Evolutionary conservation across 306 rosid species (phyloP).

Genomic region (Prosopis cineraria): DNA sequence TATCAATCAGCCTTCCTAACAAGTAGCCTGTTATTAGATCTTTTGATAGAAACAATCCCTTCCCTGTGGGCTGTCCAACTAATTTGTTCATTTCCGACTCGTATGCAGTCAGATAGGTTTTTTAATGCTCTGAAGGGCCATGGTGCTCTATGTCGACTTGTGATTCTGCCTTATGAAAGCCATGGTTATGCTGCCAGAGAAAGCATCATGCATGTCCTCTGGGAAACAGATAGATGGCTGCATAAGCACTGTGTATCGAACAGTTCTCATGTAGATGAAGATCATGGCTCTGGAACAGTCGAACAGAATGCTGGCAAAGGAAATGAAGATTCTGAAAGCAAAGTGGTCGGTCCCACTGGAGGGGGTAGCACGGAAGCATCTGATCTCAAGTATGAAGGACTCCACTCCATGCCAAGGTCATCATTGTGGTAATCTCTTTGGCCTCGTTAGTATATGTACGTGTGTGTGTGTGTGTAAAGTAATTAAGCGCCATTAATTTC

Average conservation of each 20-base stretch:
- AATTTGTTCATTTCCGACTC: conserved; percentile 32
- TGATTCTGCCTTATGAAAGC: conserved; percentile 91
- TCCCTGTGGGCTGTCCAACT: conserved; percentile 24
- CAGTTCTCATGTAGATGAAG: conserved; percentile 46
- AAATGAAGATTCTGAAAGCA: conserved; percentile 53
- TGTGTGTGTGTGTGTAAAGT: background rate
- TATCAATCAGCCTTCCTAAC: conserved; percentile 9
- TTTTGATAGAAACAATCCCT: conserved; percentile 18
- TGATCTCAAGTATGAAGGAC: conserved; percentile 52
- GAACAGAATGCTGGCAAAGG: conserved; percentile 50
- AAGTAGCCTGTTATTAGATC: conserved; percentile 8
- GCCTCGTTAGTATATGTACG: background rate
- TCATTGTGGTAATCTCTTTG: conserved; percentile 74
- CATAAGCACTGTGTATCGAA: conserved; percentile 67
- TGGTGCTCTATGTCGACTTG: conserved; percentile 94
- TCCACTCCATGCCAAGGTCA: conserved; percentile 59
- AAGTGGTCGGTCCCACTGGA: conserved; percentile 63
- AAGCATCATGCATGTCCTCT: conserved; percentile 98
- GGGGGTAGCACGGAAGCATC: conserved; percentile 66
- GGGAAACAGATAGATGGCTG: conserved; percentile 99
- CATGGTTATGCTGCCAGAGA: conserved; percentile 91
- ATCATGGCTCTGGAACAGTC: conserved; percentile 35
- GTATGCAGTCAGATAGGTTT: conserved; percentile 89
- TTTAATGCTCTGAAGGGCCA: conserved; percentile 98
- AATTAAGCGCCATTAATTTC: background rate